A percentile compares a stretch with the other conserved stretches of the same genome.
Conservation (phyloP, 1,139 yeast species). For the Pneumocystis sp. region DNA sequence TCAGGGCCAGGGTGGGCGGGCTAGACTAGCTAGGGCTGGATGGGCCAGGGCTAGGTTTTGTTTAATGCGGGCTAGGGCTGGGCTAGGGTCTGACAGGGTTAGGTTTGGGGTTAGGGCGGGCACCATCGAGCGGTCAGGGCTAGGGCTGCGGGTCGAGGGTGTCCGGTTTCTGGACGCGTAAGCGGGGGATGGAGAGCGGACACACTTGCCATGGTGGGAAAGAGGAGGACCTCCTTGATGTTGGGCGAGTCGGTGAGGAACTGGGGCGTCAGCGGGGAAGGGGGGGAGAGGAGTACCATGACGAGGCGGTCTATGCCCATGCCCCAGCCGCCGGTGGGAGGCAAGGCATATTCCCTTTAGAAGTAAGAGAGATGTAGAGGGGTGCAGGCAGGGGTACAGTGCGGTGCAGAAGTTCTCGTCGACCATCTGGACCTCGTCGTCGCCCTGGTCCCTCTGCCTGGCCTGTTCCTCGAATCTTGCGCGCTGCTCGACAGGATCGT, state of each 20-base stretch:
- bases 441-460: constrained; percentile 96
- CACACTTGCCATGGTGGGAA: constrained; percentile 94
- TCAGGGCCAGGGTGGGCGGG: too few species aligned
- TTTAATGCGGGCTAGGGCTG: too few species aligned
- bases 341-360: constrained; percentile 75
- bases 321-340: constrained; percentile 99
- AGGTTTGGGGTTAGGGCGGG: too few species aligned
- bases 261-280: too few species aligned
- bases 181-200: background rate
- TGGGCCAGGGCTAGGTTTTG: too few species aligned
- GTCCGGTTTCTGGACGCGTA: background rate
- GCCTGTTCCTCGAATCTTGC: constrained; percentile 98
- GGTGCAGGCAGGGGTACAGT: constrained; percentile 23
- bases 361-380: background rate
- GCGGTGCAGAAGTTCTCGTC: constrained; percentile 97
- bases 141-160: too few species aligned
- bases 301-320: constrained; percentile 97
- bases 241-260: constrained; percentile 92
- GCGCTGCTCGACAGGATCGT: constrained; percentile 46
- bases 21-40: too few species aligned
- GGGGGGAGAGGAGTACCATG: too few species aligned
- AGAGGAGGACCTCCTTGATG: constrained; percentile 89
- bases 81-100: too few species aligned
- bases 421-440: constrained; percentile 92
- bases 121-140: background rate